Evolutionary conservation across 2,329 filamentous ascomycete genomes (phyloP), one percentile per base, ranked within the genome.

Genomic region (Fusarium acutatum): DNA sequence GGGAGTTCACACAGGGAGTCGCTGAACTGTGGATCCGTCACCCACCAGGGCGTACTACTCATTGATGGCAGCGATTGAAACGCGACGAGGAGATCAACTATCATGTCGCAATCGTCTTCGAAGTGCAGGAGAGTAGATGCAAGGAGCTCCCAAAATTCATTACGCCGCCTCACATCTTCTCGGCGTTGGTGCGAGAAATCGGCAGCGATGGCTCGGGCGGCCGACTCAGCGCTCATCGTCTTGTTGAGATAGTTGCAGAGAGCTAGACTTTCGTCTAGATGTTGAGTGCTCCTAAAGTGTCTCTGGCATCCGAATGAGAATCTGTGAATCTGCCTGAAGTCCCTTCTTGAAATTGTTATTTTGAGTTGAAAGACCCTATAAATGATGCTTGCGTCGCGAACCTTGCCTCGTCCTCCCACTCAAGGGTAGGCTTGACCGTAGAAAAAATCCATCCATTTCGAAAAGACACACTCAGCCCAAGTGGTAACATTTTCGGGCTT

Each of bases 191-290:
- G n/a, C n/a, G n/a, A n/a, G n/a, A n/a, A n/a, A n/a, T n/a, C n/a
- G n/a, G n/a, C n/a, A n/a, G 63, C 69, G 7, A 72, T 52, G 4
- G 52, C 32, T 5, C 28, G 9, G 10, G 70, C 64, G 11, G 69
- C 56, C 4, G 50, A n/a, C 8, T 56, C 22, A 6, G 12, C 5
- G 6, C 17, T 41, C 3, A 62, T 37, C 0, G 22, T 34, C 5
- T 28, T 37, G 12, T 69, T 52, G 13, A 72, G 65, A n/a, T 72
- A 72, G n/a, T 56, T 35, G 9, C 7, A 35, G 3, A 72, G 28
- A 3, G 28, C 20, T 14, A 72, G 32, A 3, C 46, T 53, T 40
- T 72, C 60, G 5, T 72, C 70, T 6, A 68, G 54, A 11, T 59
- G 41, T 2, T 41, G 61, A 7, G 32, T 24, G 18, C 5, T 26